Percentiles rank a stretch among this genome's conserved stretches.
Conservation (phyloP, 2,329 filamentous ascomycete species). For the Gaeumannomyces tritici region DNA sequence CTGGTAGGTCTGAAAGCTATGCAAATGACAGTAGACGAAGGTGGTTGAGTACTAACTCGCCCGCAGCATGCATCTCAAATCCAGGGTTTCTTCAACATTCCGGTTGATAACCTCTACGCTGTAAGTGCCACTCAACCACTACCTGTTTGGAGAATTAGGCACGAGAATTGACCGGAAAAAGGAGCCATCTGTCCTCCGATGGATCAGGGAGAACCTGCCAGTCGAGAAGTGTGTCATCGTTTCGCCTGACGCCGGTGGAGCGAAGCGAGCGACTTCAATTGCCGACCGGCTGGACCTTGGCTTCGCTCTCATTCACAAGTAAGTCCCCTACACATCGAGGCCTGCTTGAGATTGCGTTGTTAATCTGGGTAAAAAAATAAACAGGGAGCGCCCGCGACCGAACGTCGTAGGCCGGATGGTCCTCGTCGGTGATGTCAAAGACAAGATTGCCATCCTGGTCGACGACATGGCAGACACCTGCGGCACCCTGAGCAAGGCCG, state of each 20-base stretch:
- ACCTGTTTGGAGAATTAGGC: not conserved
- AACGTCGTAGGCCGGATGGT: slow-evolving; percentile 86
- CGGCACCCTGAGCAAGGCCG: slow-evolving; percentile 61
- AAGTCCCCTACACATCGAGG: not conserved
- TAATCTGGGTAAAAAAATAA: not conserved
- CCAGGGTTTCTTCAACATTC: slow-evolving; percentile 78
- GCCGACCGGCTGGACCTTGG: slow-evolving; percentile 83
- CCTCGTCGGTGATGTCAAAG: slow-evolving; percentile 86
- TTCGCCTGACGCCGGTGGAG: slow-evolving; percentile 87
- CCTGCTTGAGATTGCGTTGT: not conserved
- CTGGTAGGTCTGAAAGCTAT: slow-evolving; percentile 27
- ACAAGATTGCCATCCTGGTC: slow-evolving; percentile 83
- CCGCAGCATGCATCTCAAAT: slow-evolving; percentile 13
- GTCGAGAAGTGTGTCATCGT: slow-evolving; percentile 86
- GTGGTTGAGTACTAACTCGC: not conserved
- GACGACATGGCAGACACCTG: slow-evolving; percentile 25
- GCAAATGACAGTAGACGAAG: not conserved
- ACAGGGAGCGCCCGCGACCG: slow-evolving; percentile 62
- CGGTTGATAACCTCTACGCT: slow-evolving; percentile 74
- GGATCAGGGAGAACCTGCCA: slow-evolving; percentile 80
- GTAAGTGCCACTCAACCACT: not conserved
- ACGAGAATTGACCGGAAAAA: not conserved
- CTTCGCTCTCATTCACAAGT: slow-evolving; percentile 92
- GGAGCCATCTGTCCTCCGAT: slow-evolving; percentile 82
- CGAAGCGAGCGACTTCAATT: slow-evolving; percentile 87